These are phyloP conservation scores for Mixia osmundae DNA, from an alignment of 1,284 basidiomycete genomes.

Conservation along the genomic window DNA sequence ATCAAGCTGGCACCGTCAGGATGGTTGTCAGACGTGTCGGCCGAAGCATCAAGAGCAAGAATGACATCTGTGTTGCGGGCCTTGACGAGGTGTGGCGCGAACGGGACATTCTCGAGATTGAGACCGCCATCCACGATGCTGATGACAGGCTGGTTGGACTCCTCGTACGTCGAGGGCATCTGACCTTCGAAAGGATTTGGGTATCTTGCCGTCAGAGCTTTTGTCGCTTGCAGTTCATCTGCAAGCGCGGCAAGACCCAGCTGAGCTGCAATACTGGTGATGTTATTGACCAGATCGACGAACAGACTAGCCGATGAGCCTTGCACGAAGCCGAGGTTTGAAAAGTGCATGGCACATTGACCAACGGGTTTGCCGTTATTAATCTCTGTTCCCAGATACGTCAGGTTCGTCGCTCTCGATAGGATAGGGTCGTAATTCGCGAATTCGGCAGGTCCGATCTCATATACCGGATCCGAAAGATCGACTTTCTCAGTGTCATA, in stretches of 20 bases:
- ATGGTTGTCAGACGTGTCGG: conserved; percentile 31
- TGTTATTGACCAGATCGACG: conserved; percentile 23
- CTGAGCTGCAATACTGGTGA: too few species aligned
- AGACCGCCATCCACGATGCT: conserved; percentile 28
- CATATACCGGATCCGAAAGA: background rate
- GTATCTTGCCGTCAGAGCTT: too few species aligned
- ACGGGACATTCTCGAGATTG: conserved; percentile 30
- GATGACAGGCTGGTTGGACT: too few species aligned
- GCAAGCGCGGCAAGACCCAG: too few species aligned
- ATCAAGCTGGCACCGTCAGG: background rate
- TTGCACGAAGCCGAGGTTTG: conserved; percentile 31
- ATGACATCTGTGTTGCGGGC: conserved; percentile 39
- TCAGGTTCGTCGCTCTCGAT: conserved; percentile 34
- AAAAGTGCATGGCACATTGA: conserved; percentile 37
- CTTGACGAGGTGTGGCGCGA: conserved; percentile 38
- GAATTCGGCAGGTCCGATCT: conserved; percentile 26
- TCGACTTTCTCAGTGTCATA: conserved; percentile 3
- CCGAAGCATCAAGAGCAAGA: conserved; percentile 40
- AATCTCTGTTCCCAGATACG: conserved; percentile 36
- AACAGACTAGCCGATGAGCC: conserved; percentile 26
- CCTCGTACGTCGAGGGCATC: too few species aligned
- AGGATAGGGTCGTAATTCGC: conserved; percentile 43
- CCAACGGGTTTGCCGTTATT: conserved; percentile 30
- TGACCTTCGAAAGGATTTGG: too few species aligned
- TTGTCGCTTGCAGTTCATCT: too few species aligned